Base-by-base conservation (phyloP, 2,329 filamentous ascomycete genomes). In the Fusarium pininemorale region DNA sequence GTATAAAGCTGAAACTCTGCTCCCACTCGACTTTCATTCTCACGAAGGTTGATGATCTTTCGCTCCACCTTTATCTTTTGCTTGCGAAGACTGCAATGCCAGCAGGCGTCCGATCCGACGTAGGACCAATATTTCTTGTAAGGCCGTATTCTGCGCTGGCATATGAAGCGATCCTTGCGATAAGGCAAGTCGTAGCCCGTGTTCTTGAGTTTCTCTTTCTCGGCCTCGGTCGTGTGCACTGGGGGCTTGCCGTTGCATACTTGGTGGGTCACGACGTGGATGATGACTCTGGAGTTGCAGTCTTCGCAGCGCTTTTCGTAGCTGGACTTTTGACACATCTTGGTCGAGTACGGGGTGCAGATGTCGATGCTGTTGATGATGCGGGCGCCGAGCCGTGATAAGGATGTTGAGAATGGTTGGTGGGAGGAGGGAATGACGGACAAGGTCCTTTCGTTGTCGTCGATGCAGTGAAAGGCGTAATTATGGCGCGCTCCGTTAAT, bases 401-500 rank as follows among this genome's bases (percentile, higher is more conserved):
- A 9, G 30, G 16, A 15, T 20, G 50, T 6, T 53, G 14, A 16
- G 1, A 30, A 16, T 30, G 28, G 14, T 30, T 12, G 16, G 9
- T 53, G 16, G 12, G 16, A 15, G 16, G 7, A 22, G 47, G 11
- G 15, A n/a, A 14, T 22, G 48, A 3, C 3, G 30, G n/a, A 10
- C 2, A 6, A 3, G 9, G 6, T 12, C 2, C 3, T 37, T 8
- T 18, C 11, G n/a, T 26, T 2, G 18, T 18, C 10, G 50, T 15
- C 20, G 30, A 26, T 22, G n/a, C 10, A 15, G 32, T 15, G 3
- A 2, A 26, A 22, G n/a, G 10, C 6, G 47, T n/a, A 13, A 30
- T 3, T 30, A 22, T 53, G 1, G n/a, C 32, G 5, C 9, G 32
- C 5, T 22, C 5, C 14, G n/a, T 8, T 9, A 9, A 0, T 16